Evolutionary conservation across 208 protist species (phyloP), one percentile per base, ranked within the genome.

Genomic region (Sergeia podlipaevii): DNA sequence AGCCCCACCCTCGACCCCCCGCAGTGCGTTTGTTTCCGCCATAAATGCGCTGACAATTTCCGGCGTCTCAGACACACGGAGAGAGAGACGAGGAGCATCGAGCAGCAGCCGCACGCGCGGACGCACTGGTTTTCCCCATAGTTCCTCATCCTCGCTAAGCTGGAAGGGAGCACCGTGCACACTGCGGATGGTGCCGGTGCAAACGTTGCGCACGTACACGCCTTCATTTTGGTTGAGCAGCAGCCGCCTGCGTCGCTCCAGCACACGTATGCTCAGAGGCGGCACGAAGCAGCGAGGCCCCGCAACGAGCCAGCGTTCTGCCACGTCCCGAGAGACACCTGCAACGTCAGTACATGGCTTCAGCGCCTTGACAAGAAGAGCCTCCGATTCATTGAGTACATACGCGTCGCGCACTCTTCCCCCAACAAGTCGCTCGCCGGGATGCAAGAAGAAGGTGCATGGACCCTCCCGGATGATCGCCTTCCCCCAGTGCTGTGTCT

Each of bases 131-230:
- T 90, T 93, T 51, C 81, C 78, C 81, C 86, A 94, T 11, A 96
- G 58, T 65, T 85, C 67, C 52, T 96, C 86, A 33, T 90, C 71
- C 23, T 58, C 73, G 49, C 51, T 56, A 20, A 94, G 64, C 74
- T 93, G 68, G 36, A 89, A 71, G 0, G 84, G 58, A 7, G 48
- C 37, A 2, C 83, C 87, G 38, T 71, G 64, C 24, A 85, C 70
- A 11, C 58, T 66, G 47, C 69, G 39, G 13, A 92, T 51, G n/a
- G 71, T 32, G 38, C 95, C 95, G 4, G 93, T 94, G 29, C 70
- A 70, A 24, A 66, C 77, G 66, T 98, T 91, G 28, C 93, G 82
- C 45, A 98, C 89, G 74, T 98, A 99, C 36, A 99, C 97, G 46
- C 95, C 97, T 46, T 97, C 74, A 74, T 97, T 95, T 13, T 88